Evolutionary conservation across 768 basidiomycete genomes (phyloP).

Genomic region (Candolleomyces eurysporus): DNA sequence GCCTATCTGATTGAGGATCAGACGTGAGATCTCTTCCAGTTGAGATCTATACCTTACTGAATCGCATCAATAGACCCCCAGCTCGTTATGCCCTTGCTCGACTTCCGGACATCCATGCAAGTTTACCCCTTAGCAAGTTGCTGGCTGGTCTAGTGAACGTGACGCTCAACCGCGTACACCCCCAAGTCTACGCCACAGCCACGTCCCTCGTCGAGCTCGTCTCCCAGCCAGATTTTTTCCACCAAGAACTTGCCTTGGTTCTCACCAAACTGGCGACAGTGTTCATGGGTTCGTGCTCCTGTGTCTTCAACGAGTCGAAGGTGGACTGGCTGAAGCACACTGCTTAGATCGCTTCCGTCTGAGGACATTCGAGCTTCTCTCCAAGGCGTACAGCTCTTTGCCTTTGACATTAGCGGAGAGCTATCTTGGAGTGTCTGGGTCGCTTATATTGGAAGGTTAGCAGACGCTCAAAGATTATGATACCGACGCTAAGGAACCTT

Average conservation of each 20-base stretch:
- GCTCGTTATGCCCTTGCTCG: slow-evolving; percentile 59
- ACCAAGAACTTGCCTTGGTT: slow-evolving; percentile 43
- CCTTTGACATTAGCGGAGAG: slow-evolving; percentile 49
- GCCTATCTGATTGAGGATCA: slow-evolving; percentile 64
- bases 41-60: slow-evolving; percentile 1
- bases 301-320: neutral
- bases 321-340: neutral
- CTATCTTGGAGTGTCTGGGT: slow-evolving; percentile 52
- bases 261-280: slow-evolving; percentile 40
- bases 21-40: slow-evolving; percentile 40
- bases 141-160: slow-evolving; percentile 48
- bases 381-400: slow-evolving; percentile 65
- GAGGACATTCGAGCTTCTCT: slow-evolving; percentile 53
- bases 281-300: slow-evolving; percentile 50
- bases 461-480: neutral
- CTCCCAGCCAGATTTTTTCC: slow-evolving; percentile 41
- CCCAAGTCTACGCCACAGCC: slow-evolving; percentile 51
- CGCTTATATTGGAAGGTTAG: slow-evolving; percentile 37
- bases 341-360: slow-evolving; percentile 55
- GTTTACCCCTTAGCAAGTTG: slow-evolving; percentile 44
- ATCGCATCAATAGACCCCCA: slow-evolving; percentile 41
- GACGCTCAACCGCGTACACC: slow-evolving; percentile 54
- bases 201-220: slow-evolving; percentile 39
- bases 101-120: slow-evolving; percentile 46
- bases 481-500: slow-evolving; percentile 25